Evolutionary conservation across 495 filamentous ascomycete species (phyloP).

Genomic region (Haplographium delicatum): DNA sequence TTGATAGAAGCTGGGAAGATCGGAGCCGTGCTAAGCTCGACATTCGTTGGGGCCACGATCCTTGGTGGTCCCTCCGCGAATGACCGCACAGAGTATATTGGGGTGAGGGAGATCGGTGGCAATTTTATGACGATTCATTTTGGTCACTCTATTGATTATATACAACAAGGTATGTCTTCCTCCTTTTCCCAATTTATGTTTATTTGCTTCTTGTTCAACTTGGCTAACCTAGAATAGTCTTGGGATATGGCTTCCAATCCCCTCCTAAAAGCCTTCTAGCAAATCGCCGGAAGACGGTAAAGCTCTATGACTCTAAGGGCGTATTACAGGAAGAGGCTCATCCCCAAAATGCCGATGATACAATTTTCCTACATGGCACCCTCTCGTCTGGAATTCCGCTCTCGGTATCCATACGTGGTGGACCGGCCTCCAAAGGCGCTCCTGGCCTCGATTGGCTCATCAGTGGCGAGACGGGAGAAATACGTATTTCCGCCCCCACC

Average conservation of each 20-base stretch:
- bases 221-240: conserved; percentile 40
- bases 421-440: conserved; percentile 41
- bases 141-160: conserved; percentile 34
- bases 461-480: conserved; percentile 49
- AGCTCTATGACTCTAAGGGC: conserved; percentile 29
- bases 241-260: conserved; percentile 33
- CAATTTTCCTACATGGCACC: conserved; percentile 41
- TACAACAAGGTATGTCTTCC: conserved; percentile 23
- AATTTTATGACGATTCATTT: conserved; percentile 48
- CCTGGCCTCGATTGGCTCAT: conserved; percentile 49
- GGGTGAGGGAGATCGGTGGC: conserved; percentile 39
- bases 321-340: conserved; percentile 25
- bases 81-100: conserved; percentile 33
- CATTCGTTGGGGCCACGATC: conserved; percentile 34
- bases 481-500: conserved; percentile 36
- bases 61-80: too few species aligned
- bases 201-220: conserved; percentile 20
- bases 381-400: conserved; percentile 39
- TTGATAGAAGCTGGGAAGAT: conserved; percentile 43
- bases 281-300: conserved; percentile 30
- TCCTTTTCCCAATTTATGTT: background rate
- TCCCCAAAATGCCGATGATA: conserved; percentile 40
- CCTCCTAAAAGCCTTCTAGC: conserved; percentile 40
- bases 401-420: conserved; percentile 42
- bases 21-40: conserved; percentile 49